phyloP scores from a whole-genome alignment of 2,329 filamentous ascomycete species.

The Hansfordia pulvinata region DNA sequence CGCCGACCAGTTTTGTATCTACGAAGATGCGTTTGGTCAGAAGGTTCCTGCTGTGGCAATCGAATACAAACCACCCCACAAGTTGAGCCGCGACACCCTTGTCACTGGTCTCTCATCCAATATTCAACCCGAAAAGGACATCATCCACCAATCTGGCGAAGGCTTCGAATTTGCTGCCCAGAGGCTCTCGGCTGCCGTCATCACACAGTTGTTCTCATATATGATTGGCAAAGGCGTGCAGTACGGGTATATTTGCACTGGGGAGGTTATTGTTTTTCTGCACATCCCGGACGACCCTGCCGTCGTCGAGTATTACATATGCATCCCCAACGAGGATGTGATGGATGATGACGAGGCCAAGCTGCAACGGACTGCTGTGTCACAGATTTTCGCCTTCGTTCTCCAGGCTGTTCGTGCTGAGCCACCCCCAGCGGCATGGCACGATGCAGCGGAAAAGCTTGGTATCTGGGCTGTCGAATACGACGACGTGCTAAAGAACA shows the following conservation, averaged over 20 bases:
- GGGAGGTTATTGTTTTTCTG: conserved; percentile 20
- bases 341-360: conserved; percentile 15
- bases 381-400: too few species aligned
- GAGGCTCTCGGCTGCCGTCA: conserved; percentile 18
- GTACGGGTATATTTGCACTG: conserved; percentile 21
- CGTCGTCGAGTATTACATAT: conserved; percentile 18
- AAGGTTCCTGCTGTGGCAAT: too few species aligned
- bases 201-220: conserved; percentile 25
- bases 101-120: conserved; percentile 17
- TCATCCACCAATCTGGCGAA: conserved; percentile 18
- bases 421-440: too few species aligned
- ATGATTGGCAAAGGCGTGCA: conserved; percentile 20
- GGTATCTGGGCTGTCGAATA: conserved; percentile 14
- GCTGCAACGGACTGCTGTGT: too few species aligned
- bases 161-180: conserved; percentile 14
- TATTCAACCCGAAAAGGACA: conserved; percentile 17
- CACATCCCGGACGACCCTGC: conserved; percentile 18
- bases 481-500: too few species aligned
- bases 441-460: too few species aligned
- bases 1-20: conserved; percentile 20
- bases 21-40: conserved; percentile 8
- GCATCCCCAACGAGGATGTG: conserved; percentile 19
- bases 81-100: conserved; percentile 18
- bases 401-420: too few species aligned
- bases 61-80: too few species aligned